Evolutionary conservation across 495 filamentous ascomycete species (phyloP), one percentile per base, ranked within the genome.

Genomic region (Usnea hakonensis): DNA sequence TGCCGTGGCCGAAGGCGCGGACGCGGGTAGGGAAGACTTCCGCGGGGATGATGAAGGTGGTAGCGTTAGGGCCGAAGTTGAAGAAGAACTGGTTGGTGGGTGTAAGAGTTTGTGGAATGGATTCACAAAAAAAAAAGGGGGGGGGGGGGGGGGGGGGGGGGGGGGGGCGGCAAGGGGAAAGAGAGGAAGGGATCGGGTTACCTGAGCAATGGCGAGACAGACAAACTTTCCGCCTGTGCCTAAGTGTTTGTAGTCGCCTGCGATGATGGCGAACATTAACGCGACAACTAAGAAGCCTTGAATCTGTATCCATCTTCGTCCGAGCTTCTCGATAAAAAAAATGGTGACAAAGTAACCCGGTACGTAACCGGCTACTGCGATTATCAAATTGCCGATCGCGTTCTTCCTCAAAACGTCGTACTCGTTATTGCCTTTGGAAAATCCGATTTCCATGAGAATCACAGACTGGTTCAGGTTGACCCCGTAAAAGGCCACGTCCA

Each of bases 401-500:
- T 68, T 74, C 32, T 70, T 67, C 61, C 66, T 71, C 11, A 75
- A 58, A 16, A 67, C 71, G 17, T 69, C 61, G 60, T 66, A 76
- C 13, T 74, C 67, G 13, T 64, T 74, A 21, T 48, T 56, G 13
- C 74, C 73, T 5, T 69, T 68, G 2, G 72, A 68, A 53, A 64
- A 74, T 1, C 73, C 73, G 43, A 76, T 75, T 33, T 65, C 63
- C 9, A 50, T 30, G 3, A 75, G 58, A 9, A 76, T 69, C 21
- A 76, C 62, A 21, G 73, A 74, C 46, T 75, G 73, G 44, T 75
- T 75, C 57, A 75, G 71, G 37, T 75, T 75, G 44, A 72, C 64
- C n/a, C 73, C 73, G 43, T 75, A 75, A 64, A 73, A 75, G 28
- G 73, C 72, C 41, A 75, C 71, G 41, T 75, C 73, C 32, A 70